Evolutionary conservation across 208 protist genomes (phyloP).

Genomic region (Angomonas desouzai): DNA sequence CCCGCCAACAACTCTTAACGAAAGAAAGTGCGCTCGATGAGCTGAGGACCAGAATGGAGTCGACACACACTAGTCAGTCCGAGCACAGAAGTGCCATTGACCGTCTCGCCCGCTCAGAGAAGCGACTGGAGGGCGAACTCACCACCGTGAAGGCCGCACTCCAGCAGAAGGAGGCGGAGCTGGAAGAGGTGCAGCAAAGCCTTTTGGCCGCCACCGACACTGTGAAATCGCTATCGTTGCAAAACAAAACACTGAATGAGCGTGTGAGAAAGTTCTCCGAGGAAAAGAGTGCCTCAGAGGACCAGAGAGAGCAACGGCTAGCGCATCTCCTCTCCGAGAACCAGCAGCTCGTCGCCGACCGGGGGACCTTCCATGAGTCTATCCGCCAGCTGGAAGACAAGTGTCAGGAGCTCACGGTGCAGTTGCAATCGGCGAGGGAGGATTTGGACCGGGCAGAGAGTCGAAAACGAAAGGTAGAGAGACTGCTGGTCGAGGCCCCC

Average conservation of each 20-base stretch:
- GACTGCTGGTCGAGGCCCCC: slow-evolving; percentile 10
- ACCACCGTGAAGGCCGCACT: background rate
- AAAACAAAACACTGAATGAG: slow-evolving; percentile 1
- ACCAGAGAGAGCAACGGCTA: background rate
- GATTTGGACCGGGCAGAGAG: slow-evolving; percentile 9
- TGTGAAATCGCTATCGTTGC: background rate
- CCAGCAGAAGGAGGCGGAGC: slow-evolving; percentile 5
- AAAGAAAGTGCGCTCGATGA: background rate
- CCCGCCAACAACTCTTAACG: background rate
- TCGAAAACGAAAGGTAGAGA: slow-evolving; percentile 1
- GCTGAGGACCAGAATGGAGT: background rate
- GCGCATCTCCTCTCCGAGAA: background rate
- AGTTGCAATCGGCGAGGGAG: slow-evolving; percentile 20
- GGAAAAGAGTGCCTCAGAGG: background rate
- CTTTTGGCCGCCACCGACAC: background rate
- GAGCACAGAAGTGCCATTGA: background rate
- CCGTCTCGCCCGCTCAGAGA: slow-evolving; percentile 3
- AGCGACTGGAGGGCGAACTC: background rate
- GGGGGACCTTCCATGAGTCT: background rate
- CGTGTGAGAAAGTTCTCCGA: background rate
- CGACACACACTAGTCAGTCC: background rate
- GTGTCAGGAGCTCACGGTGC: slow-evolving; percentile 7
- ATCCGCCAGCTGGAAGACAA: background rate
- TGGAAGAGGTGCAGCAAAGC: slow-evolving; percentile 3
- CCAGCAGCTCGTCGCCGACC: background rate